Conservation (phyloP, 352 stramenopile genomes). For the Globisporangium parvum region DNA sequence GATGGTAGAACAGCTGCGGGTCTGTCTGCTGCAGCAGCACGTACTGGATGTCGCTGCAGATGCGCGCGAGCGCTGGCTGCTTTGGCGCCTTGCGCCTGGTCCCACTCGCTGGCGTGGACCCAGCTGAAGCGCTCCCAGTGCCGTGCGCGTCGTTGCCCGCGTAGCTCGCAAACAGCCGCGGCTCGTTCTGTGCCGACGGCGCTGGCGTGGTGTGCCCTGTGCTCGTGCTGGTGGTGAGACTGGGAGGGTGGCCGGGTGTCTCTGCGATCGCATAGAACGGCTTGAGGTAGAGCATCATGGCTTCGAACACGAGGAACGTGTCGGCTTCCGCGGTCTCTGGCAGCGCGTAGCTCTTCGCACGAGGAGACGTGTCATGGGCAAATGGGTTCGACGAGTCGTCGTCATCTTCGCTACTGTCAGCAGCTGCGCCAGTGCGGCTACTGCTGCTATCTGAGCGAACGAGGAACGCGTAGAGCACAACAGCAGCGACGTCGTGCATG, state of each 20-base stretch:
- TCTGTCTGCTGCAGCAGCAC: conserved; percentile 71
- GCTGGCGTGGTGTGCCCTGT: neutral
- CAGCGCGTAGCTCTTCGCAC: conserved; percentile 13
- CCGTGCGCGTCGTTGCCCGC: conserved; percentile 16
- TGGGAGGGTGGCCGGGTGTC: conserved; percentile 6
- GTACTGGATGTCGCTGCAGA: conserved; percentile 74
- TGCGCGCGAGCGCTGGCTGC: conserved; percentile 45
- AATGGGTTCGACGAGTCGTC: neutral
- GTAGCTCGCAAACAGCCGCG: conserved; percentile 23
- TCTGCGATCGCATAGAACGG: conserved; percentile 72
- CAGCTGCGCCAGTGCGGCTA: neutral
- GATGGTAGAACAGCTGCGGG: conserved; percentile 74
- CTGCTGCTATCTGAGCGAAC: conserved; percentile 3
- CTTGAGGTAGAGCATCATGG: conserved; percentile 73
- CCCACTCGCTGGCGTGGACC: neutral
- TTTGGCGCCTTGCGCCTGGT: conserved; percentile 8
- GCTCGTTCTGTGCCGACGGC: conserved; percentile 16
- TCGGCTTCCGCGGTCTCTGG: conserved; percentile 48
- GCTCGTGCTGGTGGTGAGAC: neutral
- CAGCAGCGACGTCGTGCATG: conserved; percentile 78
- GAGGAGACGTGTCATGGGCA: neutral
- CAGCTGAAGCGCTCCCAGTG: conserved; percentile 5
- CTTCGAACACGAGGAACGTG: conserved; percentile 70
- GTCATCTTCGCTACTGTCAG: no score
- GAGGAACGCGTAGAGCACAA: conserved; percentile 71